These are phyloP conservation scores for Vitis hybrid DNA, from an alignment of 177 flowering plant genomes.

Conservation along the genomic window DNA sequence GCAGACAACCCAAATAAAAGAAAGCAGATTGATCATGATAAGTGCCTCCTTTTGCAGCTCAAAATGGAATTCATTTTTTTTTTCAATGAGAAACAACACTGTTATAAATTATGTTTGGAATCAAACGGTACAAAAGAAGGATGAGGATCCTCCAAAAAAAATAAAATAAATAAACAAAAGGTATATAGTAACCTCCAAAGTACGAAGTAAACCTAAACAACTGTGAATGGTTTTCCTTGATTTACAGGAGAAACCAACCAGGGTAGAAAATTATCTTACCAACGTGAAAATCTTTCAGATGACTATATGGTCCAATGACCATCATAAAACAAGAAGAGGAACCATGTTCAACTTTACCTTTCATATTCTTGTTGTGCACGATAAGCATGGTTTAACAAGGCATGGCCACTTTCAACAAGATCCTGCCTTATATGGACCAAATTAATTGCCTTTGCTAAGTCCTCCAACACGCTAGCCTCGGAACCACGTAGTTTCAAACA, in stretches of 20 bases:
- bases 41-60: neutral
- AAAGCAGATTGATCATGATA: neutral
- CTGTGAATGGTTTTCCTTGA: too few species aligned
- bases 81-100: neutral
- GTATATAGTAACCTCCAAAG: too few species aligned
- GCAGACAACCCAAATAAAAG: neutral
- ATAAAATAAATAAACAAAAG: too few species aligned
- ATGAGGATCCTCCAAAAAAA: neutral
- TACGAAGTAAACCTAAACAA: too few species aligned
- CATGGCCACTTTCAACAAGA: slow-evolving; percentile 92
- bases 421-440: slow-evolving; percentile 73
- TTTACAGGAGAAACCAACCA: too few species aligned
- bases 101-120: neutral
- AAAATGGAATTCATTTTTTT: neutral
- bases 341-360: slow-evolving; percentile 46
- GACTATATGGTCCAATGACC: neutral
- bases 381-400: slow-evolving; percentile 79
- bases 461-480: slow-evolving; percentile 92
- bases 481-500: slow-evolving; percentile 94
- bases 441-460: slow-evolving; percentile 82
- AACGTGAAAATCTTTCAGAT: neutral
- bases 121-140: neutral
- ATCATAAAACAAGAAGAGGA: slow-evolving; percentile 6
- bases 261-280: neutral
- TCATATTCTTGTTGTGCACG: slow-evolving; percentile 86